A percentile compares a stretch with the other conserved stretches of the same genome.
phyloP scores from a whole-genome alignment of 148 eudicot genomes.

The Silene uniflora region DNA sequence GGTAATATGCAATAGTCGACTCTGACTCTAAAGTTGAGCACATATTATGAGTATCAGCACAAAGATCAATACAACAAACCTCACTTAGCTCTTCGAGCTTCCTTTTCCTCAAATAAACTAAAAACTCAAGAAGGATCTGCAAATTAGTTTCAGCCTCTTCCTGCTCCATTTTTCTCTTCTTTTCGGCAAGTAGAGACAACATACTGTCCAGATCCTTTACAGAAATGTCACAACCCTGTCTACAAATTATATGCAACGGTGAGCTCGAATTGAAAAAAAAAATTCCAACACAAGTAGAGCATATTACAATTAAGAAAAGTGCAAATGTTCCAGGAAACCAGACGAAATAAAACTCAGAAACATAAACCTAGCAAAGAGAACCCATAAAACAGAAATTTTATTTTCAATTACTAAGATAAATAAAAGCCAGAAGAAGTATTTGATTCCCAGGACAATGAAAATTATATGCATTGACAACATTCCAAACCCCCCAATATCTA shows the following conservation, averaged over 20 bases:
- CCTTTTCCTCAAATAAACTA: conserved; percentile 58
- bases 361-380: not conserved
- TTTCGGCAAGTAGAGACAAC: conserved; percentile 58
- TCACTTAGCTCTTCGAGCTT: conserved; percentile 78
- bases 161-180: conserved; percentile 79
- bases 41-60: conserved; percentile 3
- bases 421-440: not conserved
- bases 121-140: conserved; percentile 68
- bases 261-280: conserved; percentile 21
- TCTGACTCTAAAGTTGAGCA: not conserved
- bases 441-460: not conserved
- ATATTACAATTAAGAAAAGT: not conserved
- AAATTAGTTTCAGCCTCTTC: conserved; percentile 84
- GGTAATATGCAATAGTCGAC: not conserved
- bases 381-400: not conserved
- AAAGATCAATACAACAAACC: conserved; percentile 35
- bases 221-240: conserved; percentile 89
- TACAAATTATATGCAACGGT: conserved; percentile 46
- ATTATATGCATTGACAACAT: not conserved
- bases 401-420: not conserved
- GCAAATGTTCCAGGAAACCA: not conserved
- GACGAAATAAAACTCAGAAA: not conserved
- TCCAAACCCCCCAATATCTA: not conserved
- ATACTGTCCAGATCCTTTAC: conserved; percentile 72
- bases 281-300: not conserved